Evolutionary conservation across 176 grass and related monocot genomes (phyloP).

Genomic region (Pontederia paniculata): DNA sequence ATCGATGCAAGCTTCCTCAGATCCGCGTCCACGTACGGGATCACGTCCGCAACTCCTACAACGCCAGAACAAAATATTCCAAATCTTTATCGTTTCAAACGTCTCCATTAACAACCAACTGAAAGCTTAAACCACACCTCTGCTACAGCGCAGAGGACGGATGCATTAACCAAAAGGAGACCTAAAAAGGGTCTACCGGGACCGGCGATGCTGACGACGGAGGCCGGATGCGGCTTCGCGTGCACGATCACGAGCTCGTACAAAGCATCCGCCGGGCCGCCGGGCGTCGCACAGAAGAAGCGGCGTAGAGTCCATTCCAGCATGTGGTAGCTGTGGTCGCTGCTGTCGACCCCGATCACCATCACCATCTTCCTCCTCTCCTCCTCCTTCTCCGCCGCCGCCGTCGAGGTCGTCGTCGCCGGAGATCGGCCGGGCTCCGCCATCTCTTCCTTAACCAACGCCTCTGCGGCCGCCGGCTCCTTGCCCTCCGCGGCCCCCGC

Average conservation of each 20-base stretch:
- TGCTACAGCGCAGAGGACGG: no score
- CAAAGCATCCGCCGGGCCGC: not conserved
- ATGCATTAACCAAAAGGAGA: no score
- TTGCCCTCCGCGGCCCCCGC: no score
- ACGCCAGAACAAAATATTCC: no score
- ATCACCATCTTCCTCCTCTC: conserved; percentile 16
- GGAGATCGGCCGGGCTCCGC: not conserved
- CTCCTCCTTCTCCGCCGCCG: conserved; percentile 6
- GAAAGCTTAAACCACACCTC: no score
- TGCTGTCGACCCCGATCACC: conserved; percentile 23
- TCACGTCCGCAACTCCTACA: no score
- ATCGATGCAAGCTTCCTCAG: no score
- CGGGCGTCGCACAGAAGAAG: conserved; percentile 13
- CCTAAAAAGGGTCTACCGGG: conserved; percentile 1
- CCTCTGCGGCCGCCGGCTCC: no score
- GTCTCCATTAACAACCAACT: no score
- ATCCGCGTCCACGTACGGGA: no score
- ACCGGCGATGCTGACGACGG: conserved; percentile 7
- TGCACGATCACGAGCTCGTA: conserved; percentile 29
- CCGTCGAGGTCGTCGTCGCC: not conserved
- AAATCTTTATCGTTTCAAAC: no score
- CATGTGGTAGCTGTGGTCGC: conserved; percentile 21
- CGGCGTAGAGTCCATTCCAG: conserved; percentile 26
- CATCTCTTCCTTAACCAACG: not conserved
- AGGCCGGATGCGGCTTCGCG: conserved; percentile 2